Conservation (phyloP, 1,139 yeast genomes). For the Geotrichum citri-aurantii region DNA sequence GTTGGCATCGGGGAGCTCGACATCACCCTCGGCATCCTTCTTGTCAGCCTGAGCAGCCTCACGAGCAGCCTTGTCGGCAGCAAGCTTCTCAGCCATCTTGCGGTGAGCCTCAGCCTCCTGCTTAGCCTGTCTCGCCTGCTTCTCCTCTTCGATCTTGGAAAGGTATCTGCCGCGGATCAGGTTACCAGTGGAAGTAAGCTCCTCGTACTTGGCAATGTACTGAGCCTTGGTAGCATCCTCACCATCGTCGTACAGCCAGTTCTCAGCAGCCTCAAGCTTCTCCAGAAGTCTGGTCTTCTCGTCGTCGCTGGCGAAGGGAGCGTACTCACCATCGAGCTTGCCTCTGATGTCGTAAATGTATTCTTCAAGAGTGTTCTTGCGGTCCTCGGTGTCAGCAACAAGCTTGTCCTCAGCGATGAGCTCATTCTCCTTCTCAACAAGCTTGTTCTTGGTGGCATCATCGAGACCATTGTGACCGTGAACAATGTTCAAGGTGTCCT, state of each 20-base stretch:
- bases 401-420: conserved; percentile 88
- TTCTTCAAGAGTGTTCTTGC: conserved; percentile 97
- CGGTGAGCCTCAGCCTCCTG: conserved; percentile 80
- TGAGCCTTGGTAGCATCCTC: conserved; percentile 94
- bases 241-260: conserved; percentile 97
- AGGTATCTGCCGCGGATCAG: conserved; percentile 91
- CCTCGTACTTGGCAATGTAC: conserved; percentile 97
- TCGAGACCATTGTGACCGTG: conserved; percentile 63
- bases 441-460: conserved; percentile 50
- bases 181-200: conserved; percentile 91
- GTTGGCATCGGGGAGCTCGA: conserved; percentile 25
- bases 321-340: conserved; percentile 87
- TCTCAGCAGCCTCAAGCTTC: conserved; percentile 82
- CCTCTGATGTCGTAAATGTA: conserved; percentile 97
- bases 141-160: conserved; percentile 92
- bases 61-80: conserved; percentile 60
- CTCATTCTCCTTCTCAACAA: conserved; percentile 76
- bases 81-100: conserved; percentile 84
- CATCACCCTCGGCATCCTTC: conserved; percentile 27
- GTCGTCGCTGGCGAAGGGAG: conserved; percentile 80
- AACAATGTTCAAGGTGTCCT: conserved; percentile 62
- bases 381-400: conserved; percentile 98
- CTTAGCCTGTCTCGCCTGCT: conserved; percentile 79
- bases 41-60: conserved; percentile 25
- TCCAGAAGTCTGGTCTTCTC: conserved; percentile 77